phyloP scores from a whole-genome alignment of 495 filamentous ascomycete genomes.

The Podospora bellae-mahoneyi region DNA sequence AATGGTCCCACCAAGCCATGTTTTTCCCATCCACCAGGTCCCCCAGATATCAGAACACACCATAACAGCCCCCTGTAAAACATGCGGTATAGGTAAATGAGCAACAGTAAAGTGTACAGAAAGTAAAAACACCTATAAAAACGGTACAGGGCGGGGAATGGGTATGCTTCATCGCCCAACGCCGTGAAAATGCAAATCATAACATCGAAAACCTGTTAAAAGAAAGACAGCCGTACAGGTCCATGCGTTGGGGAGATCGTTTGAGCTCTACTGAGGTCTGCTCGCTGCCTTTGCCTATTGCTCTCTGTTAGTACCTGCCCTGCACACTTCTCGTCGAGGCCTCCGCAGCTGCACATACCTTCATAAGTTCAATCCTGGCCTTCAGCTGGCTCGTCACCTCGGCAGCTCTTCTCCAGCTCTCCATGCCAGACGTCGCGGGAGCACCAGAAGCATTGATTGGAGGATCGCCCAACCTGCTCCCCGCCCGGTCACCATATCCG shows the following conservation, averaged over 20 bases:
- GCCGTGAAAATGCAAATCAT: constrained; percentile 28
- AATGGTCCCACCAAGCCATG: background rate
- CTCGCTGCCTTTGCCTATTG: constrained; percentile 9
- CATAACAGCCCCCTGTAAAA: background rate
- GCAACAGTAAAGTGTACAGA: background rate
- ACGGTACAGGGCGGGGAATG: constrained; percentile 12
- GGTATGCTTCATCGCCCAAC: constrained; percentile 24
- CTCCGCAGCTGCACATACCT: constrained; percentile 38
- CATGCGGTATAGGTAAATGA: constrained; percentile 2
- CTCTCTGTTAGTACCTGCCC: background rate
- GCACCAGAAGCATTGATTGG: constrained; percentile 29
- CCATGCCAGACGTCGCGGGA: constrained; percentile 59
- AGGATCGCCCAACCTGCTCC: constrained; percentile 33
- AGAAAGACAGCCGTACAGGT: background rate
- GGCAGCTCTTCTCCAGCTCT: constrained; percentile 97
- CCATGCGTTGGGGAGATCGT: background rate
- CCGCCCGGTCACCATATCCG: constrained; percentile 31
- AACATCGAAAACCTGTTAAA: constrained; percentile 7
- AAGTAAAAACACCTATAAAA: background rate
- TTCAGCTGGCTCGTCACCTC: constrained; percentile 98
- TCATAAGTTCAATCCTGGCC: constrained; percentile 83
- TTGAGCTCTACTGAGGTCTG: constrained; percentile 4
- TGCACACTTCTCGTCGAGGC: background rate
- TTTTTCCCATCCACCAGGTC: background rate
- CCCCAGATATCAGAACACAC: constrained; percentile 1